Evolutionary conservation across 2,329 filamentous ascomycete species (phyloP).

Genomic region (Alternaria sp.): DNA sequence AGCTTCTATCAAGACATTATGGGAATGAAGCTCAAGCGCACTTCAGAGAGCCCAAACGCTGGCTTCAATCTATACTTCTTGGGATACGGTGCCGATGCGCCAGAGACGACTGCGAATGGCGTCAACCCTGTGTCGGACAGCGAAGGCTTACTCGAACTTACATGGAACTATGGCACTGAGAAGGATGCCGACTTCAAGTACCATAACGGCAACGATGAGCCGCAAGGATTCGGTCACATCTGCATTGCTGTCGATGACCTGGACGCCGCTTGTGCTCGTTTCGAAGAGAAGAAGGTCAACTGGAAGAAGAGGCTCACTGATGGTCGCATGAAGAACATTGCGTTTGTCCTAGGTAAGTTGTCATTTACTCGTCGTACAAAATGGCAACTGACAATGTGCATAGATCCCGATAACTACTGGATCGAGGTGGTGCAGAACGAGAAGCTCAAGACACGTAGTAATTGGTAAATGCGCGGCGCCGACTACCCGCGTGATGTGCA

Average conservation of each 20-base stretch:
- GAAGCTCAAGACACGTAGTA: slow-evolving; percentile 59
- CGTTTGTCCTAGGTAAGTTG: slow-evolving; percentile 75
- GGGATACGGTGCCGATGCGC: slow-evolving; percentile 67
- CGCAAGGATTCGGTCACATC: slow-evolving; percentile 94
- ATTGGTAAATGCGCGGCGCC: slow-evolving; percentile 43
- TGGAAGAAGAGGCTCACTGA: slow-evolving; percentile 98
- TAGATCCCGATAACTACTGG: slow-evolving; percentile 82
- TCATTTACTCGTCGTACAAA: neutral
- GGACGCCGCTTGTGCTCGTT: slow-evolving; percentile 84
- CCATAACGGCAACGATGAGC: slow-evolving; percentile 89
- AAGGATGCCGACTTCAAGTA: slow-evolving; percentile 85
- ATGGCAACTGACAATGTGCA: slow-evolving; percentile 18
- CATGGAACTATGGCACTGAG: slow-evolving; percentile 84
- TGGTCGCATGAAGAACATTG: slow-evolving; percentile 89
- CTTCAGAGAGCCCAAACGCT: slow-evolving; percentile 71
- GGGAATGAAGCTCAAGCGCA: slow-evolving; percentile 85
- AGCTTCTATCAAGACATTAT: slow-evolving; percentile 74
- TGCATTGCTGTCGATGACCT: slow-evolving; percentile 88
- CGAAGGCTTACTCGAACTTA: slow-evolving; percentile 89
- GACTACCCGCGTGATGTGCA: slow-evolving; percentile 17
- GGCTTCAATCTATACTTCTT: slow-evolving; percentile 94
- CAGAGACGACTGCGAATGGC: slow-evolving; percentile 63
- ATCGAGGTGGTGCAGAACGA: slow-evolving; percentile 82
- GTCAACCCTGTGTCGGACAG: slow-evolving; percentile 69
- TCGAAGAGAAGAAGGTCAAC: slow-evolving; percentile 80